Base-by-base conservation (phyloP, 108 stramenopile species). In the Craspedostauros australis region DNA sequence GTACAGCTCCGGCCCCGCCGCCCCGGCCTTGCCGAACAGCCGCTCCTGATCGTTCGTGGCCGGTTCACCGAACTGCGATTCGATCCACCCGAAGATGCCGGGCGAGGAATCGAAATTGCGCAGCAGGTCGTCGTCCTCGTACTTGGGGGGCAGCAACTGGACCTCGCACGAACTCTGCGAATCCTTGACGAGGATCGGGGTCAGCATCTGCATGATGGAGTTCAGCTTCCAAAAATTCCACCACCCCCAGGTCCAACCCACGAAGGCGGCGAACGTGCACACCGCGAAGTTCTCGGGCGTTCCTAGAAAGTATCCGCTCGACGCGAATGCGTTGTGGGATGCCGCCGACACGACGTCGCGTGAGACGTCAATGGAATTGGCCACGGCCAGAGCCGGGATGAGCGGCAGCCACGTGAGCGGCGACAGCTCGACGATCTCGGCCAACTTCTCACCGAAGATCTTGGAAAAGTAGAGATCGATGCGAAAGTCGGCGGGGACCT, bases 221-320 rank as follows among this genome's bases (percentile, higher is more conserved):
- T 19, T 39, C 51, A 71, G 54, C 49, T 71, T 71, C 71, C 71
- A 72, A 59, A 55, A 66, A 34, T 67, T 72, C 24, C 40, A 72
- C 32, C 66, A 5, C 4, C 52, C 60, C 71, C 71, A 72, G 4
- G 41, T 39, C 12, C 55, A 24, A 48, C 49, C 39, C 11, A 63
- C 4, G n/a, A 19, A n/a, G 4, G 25, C 12, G 33, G 34, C 4
- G 7, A 52, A n/a, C 5, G 34, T 38, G 47, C 16, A 4, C 48
- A 60, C 19, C 20, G 46, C 43, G 11, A 72, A 18, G 46, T 50
- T 30, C 2, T 39, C 3, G 23, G 59, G 71, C 15, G 58, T 62
- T 6, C 27, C 23, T 14, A 57, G 43, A 25, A 72, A 72, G 15
- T 62, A 34, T 11, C 71, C 71, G 37, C 49, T 62, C 1, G 71